These are phyloP conservation scores for Hippophae gyantsensis DNA, from an alignment of 306 rosid species.

Conservation along the genomic window DNA sequence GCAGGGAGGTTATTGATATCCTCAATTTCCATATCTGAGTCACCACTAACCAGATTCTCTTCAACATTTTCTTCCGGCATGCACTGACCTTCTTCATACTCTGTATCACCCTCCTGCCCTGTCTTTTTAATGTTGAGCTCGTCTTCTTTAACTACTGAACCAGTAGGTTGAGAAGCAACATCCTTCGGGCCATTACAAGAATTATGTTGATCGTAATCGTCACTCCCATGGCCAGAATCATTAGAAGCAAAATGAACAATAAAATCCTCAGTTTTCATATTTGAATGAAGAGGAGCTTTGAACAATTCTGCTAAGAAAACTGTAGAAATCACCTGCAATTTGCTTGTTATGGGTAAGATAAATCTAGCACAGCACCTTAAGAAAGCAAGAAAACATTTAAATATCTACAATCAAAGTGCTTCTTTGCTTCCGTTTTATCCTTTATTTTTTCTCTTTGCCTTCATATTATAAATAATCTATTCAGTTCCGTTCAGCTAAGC, in stretches of 20 bases:
- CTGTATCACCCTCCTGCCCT: constrained; percentile 13
- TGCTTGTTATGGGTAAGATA: constrained; percentile 11
- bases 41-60: constrained; percentile 10
- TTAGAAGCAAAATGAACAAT: constrained; percentile 19
- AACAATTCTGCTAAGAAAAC: constrained; percentile 12
- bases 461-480: too few relatives aligned
- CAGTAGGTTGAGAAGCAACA: constrained; percentile 18
- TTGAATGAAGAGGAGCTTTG: constrained; percentile 10
- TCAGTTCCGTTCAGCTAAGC: too few relatives aligned
- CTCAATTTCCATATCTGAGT: constrained; percentile 27
- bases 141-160: constrained; percentile 22
- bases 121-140: constrained; percentile 7
- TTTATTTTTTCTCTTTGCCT: too few relatives aligned
- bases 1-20: constrained; percentile 15
- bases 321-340: background rate
- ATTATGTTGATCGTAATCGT: constrained; percentile 10
- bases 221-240: constrained; percentile 27
- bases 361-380: constrained; percentile 3
- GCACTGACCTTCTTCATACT: constrained; percentile 6
- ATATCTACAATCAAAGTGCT: too few relatives aligned
- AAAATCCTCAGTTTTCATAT: constrained; percentile 42
- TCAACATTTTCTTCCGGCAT: constrained; percentile 10
- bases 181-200: constrained; percentile 9
- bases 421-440: too few relatives aligned
- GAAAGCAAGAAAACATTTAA: too few relatives aligned